Evolutionary conservation across 495 filamentous ascomycete genomes (phyloP), one percentile per base, ranked within the genome.

Genomic region (Xylaria scruposa): DNA sequence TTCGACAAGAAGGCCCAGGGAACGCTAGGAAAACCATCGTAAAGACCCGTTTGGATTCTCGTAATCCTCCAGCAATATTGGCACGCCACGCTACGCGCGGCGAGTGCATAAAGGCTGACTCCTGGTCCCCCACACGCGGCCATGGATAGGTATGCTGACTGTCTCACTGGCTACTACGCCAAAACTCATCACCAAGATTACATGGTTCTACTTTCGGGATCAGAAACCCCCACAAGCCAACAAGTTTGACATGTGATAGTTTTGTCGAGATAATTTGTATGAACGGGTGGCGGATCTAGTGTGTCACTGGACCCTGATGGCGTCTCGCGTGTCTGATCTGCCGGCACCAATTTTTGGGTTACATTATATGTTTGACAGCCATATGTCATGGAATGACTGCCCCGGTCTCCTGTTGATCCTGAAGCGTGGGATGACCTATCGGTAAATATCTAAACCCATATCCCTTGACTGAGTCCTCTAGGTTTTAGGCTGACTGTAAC

Each of bases 31-130:
- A 49, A 19, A 17, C 29, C 19, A 63, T n/a, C 24, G 13, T 42
- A 29, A 38, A 62, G 21, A 44, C 19, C 36, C 21, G 36, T 44
- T 49, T 42, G 53, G 31, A 58, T n/a, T 17, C 42, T 38, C 54
- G 42, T 29, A 15, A 24, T 49, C 31, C 13, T 36, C 58, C 26
- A 24, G 33, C 31, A 54, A 13, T 13, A 59, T 21, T 59, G 51
- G 24, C 53, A 49, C 19, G 61, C 61, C 61, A 66, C 60, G 54
- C 47, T 58, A 19, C 17, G 58, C 54, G 33, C 54, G 38, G 38
- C 31, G 53, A 60, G 53, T 46, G 47, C 44, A 56, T 54, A 26
- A 70, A 19, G 47, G n/a, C 44, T 19, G 49, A 4, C 56, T 64
- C 44, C 15, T 12, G 19, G 9, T 54, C 58, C 40, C 40, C 40